Evolutionary conservation across 2,329 filamentous ascomycete species (phyloP).

Genomic region (Kalmusia sp.): DNA sequence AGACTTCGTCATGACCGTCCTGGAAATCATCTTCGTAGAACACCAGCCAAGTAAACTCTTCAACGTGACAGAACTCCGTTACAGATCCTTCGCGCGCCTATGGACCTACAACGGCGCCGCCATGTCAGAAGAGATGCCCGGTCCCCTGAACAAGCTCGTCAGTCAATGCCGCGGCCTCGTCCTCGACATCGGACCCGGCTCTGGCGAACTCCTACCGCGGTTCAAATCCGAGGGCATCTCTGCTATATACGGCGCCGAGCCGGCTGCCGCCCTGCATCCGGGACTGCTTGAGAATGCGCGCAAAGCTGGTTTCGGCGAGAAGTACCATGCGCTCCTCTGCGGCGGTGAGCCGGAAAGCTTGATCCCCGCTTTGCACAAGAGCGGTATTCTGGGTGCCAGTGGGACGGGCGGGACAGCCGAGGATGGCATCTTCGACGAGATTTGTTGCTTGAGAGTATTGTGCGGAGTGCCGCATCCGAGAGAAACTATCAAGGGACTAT

Average conservation of each 20-base stretch:
- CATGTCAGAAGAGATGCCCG: conserved; percentile 47
- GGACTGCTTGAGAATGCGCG: conserved; percentile 51
- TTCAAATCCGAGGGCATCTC: conserved; percentile 53
- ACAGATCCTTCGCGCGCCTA: conserved; percentile 43
- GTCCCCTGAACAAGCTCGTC: conserved; percentile 35
- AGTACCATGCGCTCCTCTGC: conserved; percentile 59
- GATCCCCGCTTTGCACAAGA: conserved; percentile 52
- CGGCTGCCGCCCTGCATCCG: conserved; percentile 56
- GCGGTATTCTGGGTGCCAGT: conserved; percentile 45
- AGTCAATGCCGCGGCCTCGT: conserved; percentile 37
- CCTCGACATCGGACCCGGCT: conserved; percentile 57
- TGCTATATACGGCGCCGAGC: conserved; percentile 63
- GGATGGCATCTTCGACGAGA: conserved; percentile 60
- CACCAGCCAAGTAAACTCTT: conserved; percentile 34
- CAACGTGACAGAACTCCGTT: conserved; percentile 37
- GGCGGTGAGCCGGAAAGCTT: conserved; percentile 56
- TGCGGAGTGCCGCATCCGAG: conserved; percentile 61
- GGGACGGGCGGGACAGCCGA: conserved; percentile 29
- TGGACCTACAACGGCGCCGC: conserved; percentile 44
- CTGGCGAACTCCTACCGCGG: conserved; percentile 57
- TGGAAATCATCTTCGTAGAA: conserved; percentile 39
- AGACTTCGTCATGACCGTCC: conserved; percentile 45
- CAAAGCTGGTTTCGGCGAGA: conserved; percentile 51
- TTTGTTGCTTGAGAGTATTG: conserved; percentile 61
- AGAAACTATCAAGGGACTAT: conserved; percentile 55